These are phyloP conservation scores for Sugiyamaella paludigena DNA, from an alignment of 1,139 yeast genomes.

Conservation along the genomic window DNA sequence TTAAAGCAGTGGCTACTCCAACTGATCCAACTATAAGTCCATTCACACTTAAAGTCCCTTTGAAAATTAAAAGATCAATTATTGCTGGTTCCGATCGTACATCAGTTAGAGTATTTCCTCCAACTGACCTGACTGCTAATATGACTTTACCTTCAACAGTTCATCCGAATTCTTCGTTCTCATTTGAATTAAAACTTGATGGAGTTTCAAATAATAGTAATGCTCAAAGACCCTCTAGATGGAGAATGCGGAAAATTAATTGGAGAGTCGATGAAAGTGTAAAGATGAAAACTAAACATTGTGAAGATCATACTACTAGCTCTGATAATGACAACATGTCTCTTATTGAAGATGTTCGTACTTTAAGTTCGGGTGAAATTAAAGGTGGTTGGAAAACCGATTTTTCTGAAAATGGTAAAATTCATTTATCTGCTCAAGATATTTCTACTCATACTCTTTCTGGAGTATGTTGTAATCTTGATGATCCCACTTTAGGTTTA, in stretches of 20 bases:
- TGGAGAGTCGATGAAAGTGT: conserved; percentile 91
- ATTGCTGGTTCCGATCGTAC: conserved; percentile 81
- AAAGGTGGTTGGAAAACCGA: conserved; percentile 95
- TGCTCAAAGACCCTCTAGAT: conserved; percentile 51
- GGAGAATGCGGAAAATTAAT: conserved; percentile 86
- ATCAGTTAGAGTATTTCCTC: conserved; percentile 89
- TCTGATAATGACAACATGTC: background rate
- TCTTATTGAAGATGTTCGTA: conserved; percentile 68
- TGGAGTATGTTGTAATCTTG: conserved; percentile 73
- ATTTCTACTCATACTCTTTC: conserved; percentile 46
- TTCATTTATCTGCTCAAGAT: conserved; percentile 69
- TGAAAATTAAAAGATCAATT: conserved; percentile 75
- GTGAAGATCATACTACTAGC: conserved; percentile 1
- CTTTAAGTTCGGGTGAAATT: conserved; percentile 73
- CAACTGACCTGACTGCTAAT: conserved; percentile 84
- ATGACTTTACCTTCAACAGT: conserved; percentile 86
- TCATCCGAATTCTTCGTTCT: conserved; percentile 82
- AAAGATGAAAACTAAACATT: conserved; percentile 41
- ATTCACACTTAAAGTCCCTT: conserved; percentile 57
- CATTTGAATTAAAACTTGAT: conserved; percentile 77
- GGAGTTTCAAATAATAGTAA: conserved; percentile 50
- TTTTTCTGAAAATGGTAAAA: conserved; percentile 67
- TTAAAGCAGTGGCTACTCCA: conserved; percentile 61
- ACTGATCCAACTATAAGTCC: conserved; percentile 33
- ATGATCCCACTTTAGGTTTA: conserved; percentile 78